Evolutionary conservation across 257 asterid genomes (phyloP), one percentile per base, ranked within the genome.

Genomic region (Mitragyna speciosa): DNA sequence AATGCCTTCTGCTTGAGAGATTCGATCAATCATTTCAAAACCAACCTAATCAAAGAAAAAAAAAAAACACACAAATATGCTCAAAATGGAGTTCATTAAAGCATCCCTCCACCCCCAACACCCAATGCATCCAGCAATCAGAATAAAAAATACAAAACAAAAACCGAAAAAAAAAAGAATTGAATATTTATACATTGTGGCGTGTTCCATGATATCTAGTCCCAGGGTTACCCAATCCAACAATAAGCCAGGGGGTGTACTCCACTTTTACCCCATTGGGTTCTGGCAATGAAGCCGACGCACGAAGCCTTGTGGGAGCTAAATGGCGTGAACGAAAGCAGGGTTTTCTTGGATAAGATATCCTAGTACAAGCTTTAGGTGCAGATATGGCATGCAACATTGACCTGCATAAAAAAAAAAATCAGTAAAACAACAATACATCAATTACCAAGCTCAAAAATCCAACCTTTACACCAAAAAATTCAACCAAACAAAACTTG

Each of bases 201-300:
- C 98, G 97, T 7, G 99, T 94, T 72, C 98, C 99, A n/a, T 94
- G 91, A 83, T 92, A 96, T 84, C 91, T 94, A 88, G 88, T 91
- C 51, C 98, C 99, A 0, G 98, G 99, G 81, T 96, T 94, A n/a
- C 99, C 99, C 82, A 96, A 90, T 30, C 98, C 99, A n/a, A 89
- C 98, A 87, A 96, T 88, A 76, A 96, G 87, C 99, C 98, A 96
- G 1, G 98, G 98, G 66, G 99, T 96, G 86, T 88, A 96, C 87
- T 96, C 99, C 51, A 82, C 85, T 73, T 89, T 91, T 63, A 82
- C 84, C 64, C 88, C 95, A 83, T 88, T 89, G 48, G 91, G 84
- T 54, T 81, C 86, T 4, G 87, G 82, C 78, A 87, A 82, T 14
- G 94, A 85, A 84, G 94, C 97, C 2, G 88, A 90, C 30, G 87